Conservation (phyloP, 2,329 filamentous ascomycete genomes). For the Pezicula neosporulosa region DNA sequence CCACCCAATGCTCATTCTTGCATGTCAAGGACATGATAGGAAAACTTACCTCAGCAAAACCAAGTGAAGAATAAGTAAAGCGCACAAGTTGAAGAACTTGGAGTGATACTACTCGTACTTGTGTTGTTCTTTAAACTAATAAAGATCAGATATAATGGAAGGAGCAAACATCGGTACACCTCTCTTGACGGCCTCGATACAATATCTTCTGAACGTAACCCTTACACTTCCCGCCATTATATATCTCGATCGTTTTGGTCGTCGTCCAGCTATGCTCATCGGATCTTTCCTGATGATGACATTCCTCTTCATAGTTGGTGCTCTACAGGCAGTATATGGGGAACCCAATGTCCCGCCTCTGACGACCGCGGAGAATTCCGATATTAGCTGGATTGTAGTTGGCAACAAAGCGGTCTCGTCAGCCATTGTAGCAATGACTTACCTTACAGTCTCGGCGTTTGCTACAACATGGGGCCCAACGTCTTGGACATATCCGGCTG, state of each 20-base stretch:
- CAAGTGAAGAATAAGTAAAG: no score
- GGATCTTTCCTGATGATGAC: conserved; percentile 62
- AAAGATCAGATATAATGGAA: conserved; percentile 58
- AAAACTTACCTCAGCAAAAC: no score
- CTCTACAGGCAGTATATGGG: conserved; percentile 58
- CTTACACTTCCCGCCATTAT: conserved; percentile 75
- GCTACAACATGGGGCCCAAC: conserved; percentile 55
- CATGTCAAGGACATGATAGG: no score
- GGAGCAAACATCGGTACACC: conserved; percentile 53
- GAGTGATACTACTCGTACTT: neutral
- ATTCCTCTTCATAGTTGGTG: conserved; percentile 61
- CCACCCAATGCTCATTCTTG: neutral
- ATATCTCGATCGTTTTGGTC: conserved; percentile 73
- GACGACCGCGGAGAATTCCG: conserved; percentile 35
- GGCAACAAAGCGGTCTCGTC: conserved; percentile 50
- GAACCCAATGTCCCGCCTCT: conserved; percentile 39
- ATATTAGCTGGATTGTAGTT: conserved; percentile 56
- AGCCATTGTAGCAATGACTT: conserved; percentile 66
- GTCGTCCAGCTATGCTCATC: conserved; percentile 61
- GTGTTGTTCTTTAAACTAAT: conserved; percentile 4
- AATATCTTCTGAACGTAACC: conserved; percentile 75
- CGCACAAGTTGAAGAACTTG: neutral
- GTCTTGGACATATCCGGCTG: conserved; percentile 56
- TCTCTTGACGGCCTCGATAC: conserved; percentile 64
- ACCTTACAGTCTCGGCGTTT: conserved; percentile 69